phyloP scores from a whole-genome alignment of 2,329 filamentous ascomycete genomes.

The Chaetomiaceae sp. region DNA sequence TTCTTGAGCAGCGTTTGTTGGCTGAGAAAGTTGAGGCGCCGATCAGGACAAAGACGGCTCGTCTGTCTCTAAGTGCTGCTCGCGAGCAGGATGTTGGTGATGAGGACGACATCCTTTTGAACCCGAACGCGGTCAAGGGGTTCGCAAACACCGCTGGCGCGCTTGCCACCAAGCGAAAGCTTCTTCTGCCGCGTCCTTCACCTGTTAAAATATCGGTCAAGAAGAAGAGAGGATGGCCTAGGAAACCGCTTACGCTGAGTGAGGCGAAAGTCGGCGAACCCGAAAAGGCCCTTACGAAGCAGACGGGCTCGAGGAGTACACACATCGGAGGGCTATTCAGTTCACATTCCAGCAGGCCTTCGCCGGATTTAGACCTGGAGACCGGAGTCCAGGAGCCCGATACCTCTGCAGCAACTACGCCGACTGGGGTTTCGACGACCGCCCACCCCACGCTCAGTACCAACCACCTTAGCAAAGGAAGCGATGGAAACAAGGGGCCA shows the following conservation, averaged over 20 bases:
- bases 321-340: no score
- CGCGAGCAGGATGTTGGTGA: constrained; percentile 19
- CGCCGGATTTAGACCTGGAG: no score
- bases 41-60: constrained; percentile 13
- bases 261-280: neutral
- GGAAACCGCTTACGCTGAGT: no score
- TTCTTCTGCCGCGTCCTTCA: constrained; percentile 6
- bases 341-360: no score
- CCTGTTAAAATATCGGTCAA: neutral
- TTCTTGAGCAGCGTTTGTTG: constrained; percentile 11
- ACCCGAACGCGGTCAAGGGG: constrained; percentile 2
- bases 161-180: constrained; percentile 4
- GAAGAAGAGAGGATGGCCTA: neutral
- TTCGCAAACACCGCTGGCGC: neutral
- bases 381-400: no score
- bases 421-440: no score
- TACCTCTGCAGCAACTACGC: no score
- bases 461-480: no score
- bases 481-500: no score
- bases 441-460: no score
- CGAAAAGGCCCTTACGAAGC: neutral
- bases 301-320: no score
- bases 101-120: constrained; percentile 30
- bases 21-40: constrained; percentile 5
- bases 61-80: constrained; percentile 12